Percentiles rank a stretch among this genome's conserved stretches.
phyloP scores from a whole-genome alignment of 768 basidiomycete species.

The Leccinum longicurvipes region DNA sequence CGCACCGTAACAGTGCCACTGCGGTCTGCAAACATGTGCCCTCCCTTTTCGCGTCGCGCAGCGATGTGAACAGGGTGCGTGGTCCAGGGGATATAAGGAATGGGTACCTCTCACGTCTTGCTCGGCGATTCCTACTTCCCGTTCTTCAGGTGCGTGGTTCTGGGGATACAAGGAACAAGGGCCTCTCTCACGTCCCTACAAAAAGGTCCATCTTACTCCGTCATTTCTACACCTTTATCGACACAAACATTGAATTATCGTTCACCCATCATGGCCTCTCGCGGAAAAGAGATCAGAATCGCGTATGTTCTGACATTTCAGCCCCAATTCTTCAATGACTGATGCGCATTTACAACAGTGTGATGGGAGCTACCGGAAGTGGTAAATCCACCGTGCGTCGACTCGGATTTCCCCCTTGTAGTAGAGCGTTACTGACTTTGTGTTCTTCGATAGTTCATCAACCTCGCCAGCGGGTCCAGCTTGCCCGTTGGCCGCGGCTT shows the following conservation, averaged over 20 bases:
- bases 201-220: not conserved
- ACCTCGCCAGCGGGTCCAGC: conserved; percentile 46
- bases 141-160: conserved; percentile 3
- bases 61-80: conserved; percentile 15
- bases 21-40: conserved; percentile 13
- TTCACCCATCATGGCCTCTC: conserved; percentile 22
- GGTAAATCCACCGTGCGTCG: conserved; percentile 35
- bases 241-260: not conserved
- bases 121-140: not conserved
- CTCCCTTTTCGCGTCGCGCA: conserved; percentile 3
- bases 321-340: not conserved
- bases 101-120: not conserved
- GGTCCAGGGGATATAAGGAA: conserved; percentile 20
- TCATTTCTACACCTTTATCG: not conserved
- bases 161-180: not conserved
- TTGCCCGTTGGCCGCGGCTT: conserved; percentile 44
- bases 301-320: conserved; percentile 21
- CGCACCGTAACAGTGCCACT: conserved; percentile 11
- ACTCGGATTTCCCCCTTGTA: too few species aligned
- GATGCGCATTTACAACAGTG: conserved; percentile 14
- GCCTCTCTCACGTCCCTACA: not conserved
- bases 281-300: conserved; percentile 31
- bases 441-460: conserved; percentile 44
- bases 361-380: conserved; percentile 36
- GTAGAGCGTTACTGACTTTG: conserved; percentile 1